These are phyloP conservation scores for Penicillium sp. DNA, from an alignment of 2,329 filamentous ascomycete genomes.

Conservation along the genomic window DNA sequence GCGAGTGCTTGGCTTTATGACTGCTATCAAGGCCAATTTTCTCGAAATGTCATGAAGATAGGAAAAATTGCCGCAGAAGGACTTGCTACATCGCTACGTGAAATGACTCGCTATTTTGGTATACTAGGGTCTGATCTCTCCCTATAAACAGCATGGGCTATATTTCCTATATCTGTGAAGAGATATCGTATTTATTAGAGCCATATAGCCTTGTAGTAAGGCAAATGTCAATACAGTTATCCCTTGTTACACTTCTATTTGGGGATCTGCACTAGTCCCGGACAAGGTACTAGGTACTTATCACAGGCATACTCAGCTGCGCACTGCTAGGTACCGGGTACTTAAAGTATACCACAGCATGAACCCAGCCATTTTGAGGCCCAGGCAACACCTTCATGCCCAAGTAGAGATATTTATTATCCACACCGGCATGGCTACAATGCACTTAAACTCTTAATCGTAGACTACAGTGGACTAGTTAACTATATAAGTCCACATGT, in stretches of 20 bases:
- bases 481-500: neutral
- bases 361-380: neutral
- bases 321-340: neutral
- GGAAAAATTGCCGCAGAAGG: neutral
- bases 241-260: neutral
- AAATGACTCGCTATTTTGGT: neutral
- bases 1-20: neutral
- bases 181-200: too few species aligned
- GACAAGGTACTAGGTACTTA: neutral
- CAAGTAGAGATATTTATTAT: neutral
- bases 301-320: neutral
- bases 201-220: too few species aligned
- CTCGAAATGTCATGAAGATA: neutral
- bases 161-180: too few species aligned
- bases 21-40: neutral
- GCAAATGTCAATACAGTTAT: too few species aligned
- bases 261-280: neutral
- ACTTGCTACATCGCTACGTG: neutral
- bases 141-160: too few species aligned
- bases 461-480: too few species aligned
- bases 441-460: neutral
- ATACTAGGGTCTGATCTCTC: too few species aligned
- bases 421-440: neutral
- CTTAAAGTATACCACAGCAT: neutral
- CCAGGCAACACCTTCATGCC: too few species aligned